Percentiles rank a stretch among this genome's conserved stretches.
phyloP scores from a whole-genome alignment of 1,139 yeast genomes.

The Candida gigantensis region DNA sequence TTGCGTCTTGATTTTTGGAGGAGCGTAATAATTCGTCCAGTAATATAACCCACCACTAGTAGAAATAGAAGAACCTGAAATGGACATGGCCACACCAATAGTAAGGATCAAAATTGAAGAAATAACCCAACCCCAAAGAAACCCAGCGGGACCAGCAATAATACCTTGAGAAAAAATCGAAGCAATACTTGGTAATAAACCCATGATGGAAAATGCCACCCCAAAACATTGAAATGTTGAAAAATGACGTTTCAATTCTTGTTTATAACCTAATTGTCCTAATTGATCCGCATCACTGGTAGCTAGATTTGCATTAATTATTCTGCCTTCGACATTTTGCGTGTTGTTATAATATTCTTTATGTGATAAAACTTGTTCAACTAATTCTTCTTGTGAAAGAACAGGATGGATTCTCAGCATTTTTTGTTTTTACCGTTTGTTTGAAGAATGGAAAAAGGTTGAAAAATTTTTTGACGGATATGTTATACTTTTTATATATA shows the following conservation, averaged over 20 bases:
- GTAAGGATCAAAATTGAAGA: constrained; percentile 56
- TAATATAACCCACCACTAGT: constrained; percentile 72
- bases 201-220: constrained; percentile 55
- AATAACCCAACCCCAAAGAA: constrained; percentile 73
- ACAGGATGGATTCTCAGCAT: constrained; percentile 18
- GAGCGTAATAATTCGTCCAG: constrained; percentile 46
- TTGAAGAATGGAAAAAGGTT: no score
- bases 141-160: constrained; percentile 46
- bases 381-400: constrained; percentile 26
- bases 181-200: constrained; percentile 48
- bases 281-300: constrained; percentile 45
- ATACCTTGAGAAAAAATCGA: constrained; percentile 35
- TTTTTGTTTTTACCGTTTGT: neutral
- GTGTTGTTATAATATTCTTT: constrained; percentile 25
- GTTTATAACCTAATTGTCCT: constrained; percentile 55
- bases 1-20: constrained; percentile 30
- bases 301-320: constrained; percentile 18
- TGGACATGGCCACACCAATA: constrained; percentile 65
- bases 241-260: constrained; percentile 48
- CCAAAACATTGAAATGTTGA: constrained; percentile 53
- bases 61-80: constrained; percentile 64
- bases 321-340: constrained; percentile 27
- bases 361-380: constrained; percentile 26
- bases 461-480: no score
- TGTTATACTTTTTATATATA: no score